Base-by-base conservation (phyloP, 75 land plant genomes). In the Gnetum montanum region DNA sequence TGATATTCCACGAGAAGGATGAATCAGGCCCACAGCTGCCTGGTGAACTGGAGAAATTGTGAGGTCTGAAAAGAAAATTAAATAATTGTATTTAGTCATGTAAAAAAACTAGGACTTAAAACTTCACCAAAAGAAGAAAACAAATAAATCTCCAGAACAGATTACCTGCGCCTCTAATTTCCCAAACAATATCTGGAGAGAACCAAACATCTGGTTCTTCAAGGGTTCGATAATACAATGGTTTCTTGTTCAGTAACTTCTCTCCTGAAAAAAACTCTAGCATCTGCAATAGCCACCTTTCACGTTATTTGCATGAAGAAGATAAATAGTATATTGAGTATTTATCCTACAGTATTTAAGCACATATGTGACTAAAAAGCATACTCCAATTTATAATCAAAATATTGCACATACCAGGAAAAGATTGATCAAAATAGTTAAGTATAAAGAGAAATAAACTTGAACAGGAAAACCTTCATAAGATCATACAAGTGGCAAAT, bases 31-130 rank as follows among this genome's bases (percentile, higher is more conserved):
- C 12, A 82, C 63, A 5, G 88, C 98, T 45, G 98, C 98, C 51
- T 85, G 87, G 49, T 94, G 98, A 40, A 89, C 88, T 30, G 91
- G 98, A 7, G 98, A 94, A 11, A 94, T 52, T 19, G 98, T 94
- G 19, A 88, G 75, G 48, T 94, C 96, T 77, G 81, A 53, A 19
- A 66, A n/a, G 28, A 22, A 40, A 29, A n/a, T n/a, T n/a, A n/a
- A n/a, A n/a, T 35, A 38, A 60, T n/a, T 29, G 4, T 19, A 23
- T 46, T 6, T 22, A 44, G 53, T 24, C 8, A 8, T 25, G 56
- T 34, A 22, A 22, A 53, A 23, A 4, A 28, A 15, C 30, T 28
- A 24, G 56, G 15, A 48, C 50, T 8, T 18, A 8, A 15, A 10
- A 40, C 41, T 40, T 10, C 15, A 15, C 41, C 10, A 10, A 40